Evolutionary conservation across 805 yeast species (phyloP), one percentile per base, ranked within the genome.

Genomic region (Candida glaebosa): DNA sequence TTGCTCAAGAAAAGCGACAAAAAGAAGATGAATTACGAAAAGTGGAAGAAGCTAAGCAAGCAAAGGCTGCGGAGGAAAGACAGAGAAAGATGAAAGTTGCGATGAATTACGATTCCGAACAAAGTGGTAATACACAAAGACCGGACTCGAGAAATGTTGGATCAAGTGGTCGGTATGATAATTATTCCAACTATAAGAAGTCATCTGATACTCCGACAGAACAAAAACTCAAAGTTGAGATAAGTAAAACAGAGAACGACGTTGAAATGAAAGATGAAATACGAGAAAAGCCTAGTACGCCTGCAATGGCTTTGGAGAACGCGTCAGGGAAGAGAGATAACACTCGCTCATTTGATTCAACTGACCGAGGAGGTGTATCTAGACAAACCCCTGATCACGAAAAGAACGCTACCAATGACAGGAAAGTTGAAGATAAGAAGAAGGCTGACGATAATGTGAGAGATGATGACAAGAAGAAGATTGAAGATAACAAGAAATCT

Each of bases 101-200:
- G 2, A 15, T 41, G 15, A 38, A 44, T 25, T 41, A 44, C 26
- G 39, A 51, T 38, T 38, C 31, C 22, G 31, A 44, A 34, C 38
- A 35, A 24, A 35, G 19, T n/a, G 19, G 16, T 12, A 20, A 34
- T 7, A 12, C 42, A 4, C 20, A 37, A 18, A 37, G 45, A 20
- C 44, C 40, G 12, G 42, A 31, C 18, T 33, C 39, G 7, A 41
- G 42, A 31, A 41, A 32, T 5, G 28, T 43, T 32, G 20, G 9
- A 24, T 18, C 39, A 14, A 38, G 43, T 18, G 61, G 61, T 16
- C 50, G 67, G 8, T 64, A 63, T 42, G 70, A 66, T 37, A 50
- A 50, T 39, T 67, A 67, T 38, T 51, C 68, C 8, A 56, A 49
- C 12, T 48, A 50, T 42, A 49, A 50, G 19, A 48, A 45, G 19